Conservation (phyloP, 148 eudicot genomes). For the Rhododendron griersonianum region DNA sequence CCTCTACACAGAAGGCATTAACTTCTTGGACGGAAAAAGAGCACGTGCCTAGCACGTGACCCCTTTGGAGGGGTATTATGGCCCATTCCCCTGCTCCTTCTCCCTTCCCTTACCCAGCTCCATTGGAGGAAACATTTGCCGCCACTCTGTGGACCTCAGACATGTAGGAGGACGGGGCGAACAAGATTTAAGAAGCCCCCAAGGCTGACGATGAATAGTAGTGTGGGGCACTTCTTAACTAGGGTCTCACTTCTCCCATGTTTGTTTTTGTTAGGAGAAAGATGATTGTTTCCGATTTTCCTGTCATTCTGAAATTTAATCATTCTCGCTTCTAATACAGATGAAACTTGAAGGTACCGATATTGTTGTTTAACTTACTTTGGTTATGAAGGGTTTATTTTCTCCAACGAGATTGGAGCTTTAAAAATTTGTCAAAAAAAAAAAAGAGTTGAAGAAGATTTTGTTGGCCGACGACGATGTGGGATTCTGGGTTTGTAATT, state of each 20-base stretch:
- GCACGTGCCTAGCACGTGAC: no score
- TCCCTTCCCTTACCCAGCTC: no score
- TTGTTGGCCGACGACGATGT: no score
- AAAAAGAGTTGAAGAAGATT: no score
- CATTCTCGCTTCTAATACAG: not conserved
- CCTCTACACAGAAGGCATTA: no score
- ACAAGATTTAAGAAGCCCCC: constrained; percentile 50
- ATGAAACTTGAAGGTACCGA: constrained; percentile 6
- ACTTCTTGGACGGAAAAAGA: no score
- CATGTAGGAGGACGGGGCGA: constrained; percentile 53
- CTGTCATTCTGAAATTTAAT: constrained; percentile 1
- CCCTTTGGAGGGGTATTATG: no score
- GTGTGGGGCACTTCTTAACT: not conserved
- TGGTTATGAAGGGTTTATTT: constrained; percentile 10
- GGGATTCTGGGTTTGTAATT: no score
- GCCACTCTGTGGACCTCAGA: no score
- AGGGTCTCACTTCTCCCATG: not conserved
- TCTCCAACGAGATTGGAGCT: not conserved
- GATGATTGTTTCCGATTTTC: constrained; percentile 22
- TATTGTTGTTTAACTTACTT: not conserved
- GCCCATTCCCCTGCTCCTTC: no score
- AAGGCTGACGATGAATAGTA: constrained; percentile 35
- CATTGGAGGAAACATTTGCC: no score
- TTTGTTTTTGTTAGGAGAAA: constrained; percentile 16
- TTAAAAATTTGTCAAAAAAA: no score